Percentiles rank a stretch among this genome's conserved stretches.
These are phyloP conservation scores for Piloderma croceum DNA, from an alignment of 768 basidiomycete genomes.

Conservation along the genomic window DNA sequence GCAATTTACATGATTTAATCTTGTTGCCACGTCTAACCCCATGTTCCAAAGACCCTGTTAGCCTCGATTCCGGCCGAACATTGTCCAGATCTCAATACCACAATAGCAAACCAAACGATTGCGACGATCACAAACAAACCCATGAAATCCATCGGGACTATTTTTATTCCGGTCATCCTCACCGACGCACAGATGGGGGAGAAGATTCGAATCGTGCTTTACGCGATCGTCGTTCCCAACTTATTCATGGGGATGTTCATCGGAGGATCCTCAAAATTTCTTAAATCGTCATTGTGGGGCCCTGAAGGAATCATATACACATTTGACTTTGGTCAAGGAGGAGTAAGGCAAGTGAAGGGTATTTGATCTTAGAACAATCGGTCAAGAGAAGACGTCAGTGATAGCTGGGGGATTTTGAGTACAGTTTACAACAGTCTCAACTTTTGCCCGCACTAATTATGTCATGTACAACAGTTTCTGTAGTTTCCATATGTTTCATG, in stretches of 20 bases:
- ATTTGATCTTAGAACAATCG: too few relatives aligned
- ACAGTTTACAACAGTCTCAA: too few relatives aligned
- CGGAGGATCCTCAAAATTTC: slow-evolving; percentile 1
- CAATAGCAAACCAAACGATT: slow-evolving; percentile 3
- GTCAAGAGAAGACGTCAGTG: too few relatives aligned
- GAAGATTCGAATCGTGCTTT: slow-evolving; percentile 4
- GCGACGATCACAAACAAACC: background rate
- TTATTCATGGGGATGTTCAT: slow-evolving; percentile 10
- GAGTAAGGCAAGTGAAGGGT: background rate
- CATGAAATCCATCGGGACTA: slow-evolving; percentile 4
- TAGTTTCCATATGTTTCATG: too few relatives aligned
- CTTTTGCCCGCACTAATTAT: too few relatives aligned
- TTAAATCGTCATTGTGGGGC: slow-evolving; percentile 3
- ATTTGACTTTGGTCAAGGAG: slow-evolving; percentile 8
- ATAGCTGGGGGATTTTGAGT: too few relatives aligned
- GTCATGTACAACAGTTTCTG: too few relatives aligned
- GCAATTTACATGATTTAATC: too few relatives aligned
- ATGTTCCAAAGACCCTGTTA: background rate
- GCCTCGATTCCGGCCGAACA: slow-evolving; percentile 6
- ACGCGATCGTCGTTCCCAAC: slow-evolving; percentile 7
- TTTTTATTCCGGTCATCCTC: slow-evolving; percentile 6
- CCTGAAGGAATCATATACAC: background rate
- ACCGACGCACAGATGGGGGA: slow-evolving; percentile 5
- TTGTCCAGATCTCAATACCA: slow-evolving; percentile 5
- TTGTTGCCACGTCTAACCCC: too few relatives aligned